These are phyloP conservation scores for Ascoidea rubescens DNA, from an alignment of 805 yeast species.

Conservation along the genomic window DNA sequence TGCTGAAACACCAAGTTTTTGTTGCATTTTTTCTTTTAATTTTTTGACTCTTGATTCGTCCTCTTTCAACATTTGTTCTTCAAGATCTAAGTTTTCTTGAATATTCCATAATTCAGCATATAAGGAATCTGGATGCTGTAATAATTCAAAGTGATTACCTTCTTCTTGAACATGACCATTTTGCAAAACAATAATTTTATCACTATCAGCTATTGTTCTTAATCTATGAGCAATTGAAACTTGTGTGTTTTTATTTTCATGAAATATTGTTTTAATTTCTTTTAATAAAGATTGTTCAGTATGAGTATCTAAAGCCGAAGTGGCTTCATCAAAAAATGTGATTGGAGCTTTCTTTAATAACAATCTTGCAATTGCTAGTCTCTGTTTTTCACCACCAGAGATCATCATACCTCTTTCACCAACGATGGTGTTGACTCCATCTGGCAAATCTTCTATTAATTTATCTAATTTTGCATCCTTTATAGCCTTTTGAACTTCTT, in stretches of 20 bases:
- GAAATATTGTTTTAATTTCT: constrained; percentile 59
- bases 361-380: constrained; percentile 89
- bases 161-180: constrained; percentile 76
- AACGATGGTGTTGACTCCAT: constrained; percentile 73
- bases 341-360: constrained; percentile 76
- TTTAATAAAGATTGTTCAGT: constrained; percentile 77
- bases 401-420: constrained; percentile 99
- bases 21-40: constrained; percentile 3
- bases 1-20: background rate
- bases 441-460: constrained; percentile 60
- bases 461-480: constrained; percentile 53
- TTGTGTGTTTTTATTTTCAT: constrained; percentile 48
- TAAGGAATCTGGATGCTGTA: constrained; percentile 40
- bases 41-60: constrained; percentile 12
- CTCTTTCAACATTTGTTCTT: constrained; percentile 21
- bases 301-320: constrained; percentile 92
- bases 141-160: constrained; percentile 62
- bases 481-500: constrained; percentile 53
- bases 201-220: constrained; percentile 88
- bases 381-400: constrained; percentile 97
- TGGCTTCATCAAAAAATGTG: constrained; percentile 93
- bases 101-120: constrained; percentile 82
- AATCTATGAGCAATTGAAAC: constrained; percentile 89
- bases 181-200: constrained; percentile 77
- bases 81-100: constrained; percentile 63